Base-by-base conservation (phyloP, 306 rosid species). In the Hippophae rhamnoides region DNA sequence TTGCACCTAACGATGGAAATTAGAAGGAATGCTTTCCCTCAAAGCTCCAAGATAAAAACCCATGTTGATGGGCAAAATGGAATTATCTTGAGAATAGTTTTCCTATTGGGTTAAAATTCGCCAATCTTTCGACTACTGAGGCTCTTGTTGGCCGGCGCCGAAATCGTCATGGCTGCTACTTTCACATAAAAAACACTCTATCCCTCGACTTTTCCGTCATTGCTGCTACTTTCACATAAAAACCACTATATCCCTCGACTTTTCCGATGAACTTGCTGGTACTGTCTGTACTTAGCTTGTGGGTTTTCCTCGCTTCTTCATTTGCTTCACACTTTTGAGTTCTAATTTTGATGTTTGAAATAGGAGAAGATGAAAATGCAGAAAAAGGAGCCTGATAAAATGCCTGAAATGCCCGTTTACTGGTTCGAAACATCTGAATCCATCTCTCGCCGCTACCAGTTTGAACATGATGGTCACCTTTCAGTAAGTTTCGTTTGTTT, bases 371-470 rank as follows among this genome's bases (percentile, higher is more conserved):
- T 85, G 48, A 81, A 63, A 65, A 47, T 70, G 74, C 67, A 13
- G 58, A 79, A 60, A 80, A 81, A 75, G 56, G 80, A 76, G 44
- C 47, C 79, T 3, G 79, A 63, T 45, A 69, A 79, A 47, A 68
- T 68, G 9, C 72, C 69, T 7, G 71, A 69, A 59, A 54, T 13
- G 45, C 84, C 88, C 7, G 66, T 69, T 18, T 69, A 53, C 64
- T 89, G 92, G 92, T 68, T 78, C 60, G 97, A 89, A 82, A 76
- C 81, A 52, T 79, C 92, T 47, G 84, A 57, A 25, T 74, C 86
- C 44, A 74, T 83, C 65, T 81, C 77, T 6, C 81, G 72, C 70
- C 85, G 81, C 62, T 86, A 61, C 79, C 75, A 74, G 51, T 89
- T 89, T 79, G 74, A 76, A 52, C 67, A 73, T 8, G 62, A 72